A percentile compares a stretch with the other conserved stretches of the same genome.
phyloP scores from a whole-genome alignment of 1,284 basidiomycete species.

The Apiotrichum laibachii region DNA sequence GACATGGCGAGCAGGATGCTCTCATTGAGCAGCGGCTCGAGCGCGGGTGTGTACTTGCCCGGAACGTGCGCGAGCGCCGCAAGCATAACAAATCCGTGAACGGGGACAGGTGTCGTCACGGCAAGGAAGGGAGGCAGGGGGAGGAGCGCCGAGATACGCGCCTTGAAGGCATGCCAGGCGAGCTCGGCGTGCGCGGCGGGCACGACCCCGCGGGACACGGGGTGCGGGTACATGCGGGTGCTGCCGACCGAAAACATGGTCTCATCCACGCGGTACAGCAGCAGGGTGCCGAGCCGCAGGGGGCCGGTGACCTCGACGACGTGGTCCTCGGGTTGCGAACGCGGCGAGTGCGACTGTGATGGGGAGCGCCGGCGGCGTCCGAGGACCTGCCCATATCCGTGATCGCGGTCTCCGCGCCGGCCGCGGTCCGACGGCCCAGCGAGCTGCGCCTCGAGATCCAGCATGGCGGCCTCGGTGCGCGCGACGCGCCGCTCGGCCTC shows the following conservation, averaged over 20 bases:
- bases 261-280: conserved; percentile 22
- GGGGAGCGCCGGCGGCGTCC: too few relatives aligned
- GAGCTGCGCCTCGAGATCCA: not conserved
- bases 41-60: conserved; percentile 2
- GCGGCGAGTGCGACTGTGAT: too few relatives aligned
- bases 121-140: conserved; percentile 34
- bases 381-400: not conserved
- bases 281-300: conserved; percentile 8
- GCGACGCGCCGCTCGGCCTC: conserved; percentile 18
- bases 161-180: conserved; percentile 35
- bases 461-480: conserved; percentile 9
- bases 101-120: conserved; percentile 25
- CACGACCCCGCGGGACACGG: conserved; percentile 21
- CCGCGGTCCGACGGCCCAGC: not conserved
- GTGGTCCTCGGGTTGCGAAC: not conserved
- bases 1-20: conserved; percentile 27
- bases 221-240: conserved; percentile 24
- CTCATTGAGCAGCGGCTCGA: conserved; percentile 24
- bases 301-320: conserved; percentile 9
- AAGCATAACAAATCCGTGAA: conserved; percentile 32
- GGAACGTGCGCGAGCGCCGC: conserved; percentile 31
- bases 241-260: conserved; percentile 20
- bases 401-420: not conserved
- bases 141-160: conserved; percentile 28
- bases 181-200: conserved; percentile 26